These are phyloP conservation scores for Lumnitzera littorea DNA, from an alignment of 345 rosid genomes.

Conservation along the genomic window DNA sequence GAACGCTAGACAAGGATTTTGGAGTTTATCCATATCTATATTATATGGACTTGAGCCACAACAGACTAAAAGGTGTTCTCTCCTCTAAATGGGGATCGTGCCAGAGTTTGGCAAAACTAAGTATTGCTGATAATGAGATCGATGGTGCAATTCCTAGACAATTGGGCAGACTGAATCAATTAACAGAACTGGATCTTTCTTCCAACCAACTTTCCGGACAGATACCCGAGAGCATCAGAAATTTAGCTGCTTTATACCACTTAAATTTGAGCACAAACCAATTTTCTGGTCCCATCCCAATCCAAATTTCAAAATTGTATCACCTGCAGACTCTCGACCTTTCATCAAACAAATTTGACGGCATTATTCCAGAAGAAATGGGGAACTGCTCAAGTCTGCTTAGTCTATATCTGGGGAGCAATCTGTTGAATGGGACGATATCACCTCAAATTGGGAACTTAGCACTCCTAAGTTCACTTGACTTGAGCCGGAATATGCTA, in stretches of 20 bases:
- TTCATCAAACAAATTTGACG: conserved; percentile 19
- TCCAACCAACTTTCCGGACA: conserved; percentile 17
- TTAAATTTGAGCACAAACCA: conserved; percentile 15
- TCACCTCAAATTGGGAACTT: conserved; percentile 1
- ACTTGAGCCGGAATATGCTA: background rate
- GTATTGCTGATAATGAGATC: conserved; percentile 14
- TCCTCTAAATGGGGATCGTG: conserved; percentile 25
- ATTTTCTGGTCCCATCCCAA: conserved; percentile 17
- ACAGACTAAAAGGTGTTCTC: conserved; percentile 17
- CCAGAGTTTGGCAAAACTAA: conserved; percentile 7
- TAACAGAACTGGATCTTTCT: conserved; percentile 18
- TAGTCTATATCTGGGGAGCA: conserved; percentile 8
- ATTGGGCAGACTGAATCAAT: conserved; percentile 11
- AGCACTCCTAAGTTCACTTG: background rate
- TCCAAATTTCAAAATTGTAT: conserved; percentile 8
- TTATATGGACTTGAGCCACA: conserved; percentile 26
- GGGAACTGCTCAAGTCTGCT: conserved; percentile 14
- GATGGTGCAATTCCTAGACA: conserved; percentile 16
- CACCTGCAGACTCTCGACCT: conserved; percentile 13
- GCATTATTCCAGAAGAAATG: conserved; percentile 20
- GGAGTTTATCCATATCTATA: conserved; percentile 26
- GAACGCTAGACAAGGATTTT: conserved; percentile 14
- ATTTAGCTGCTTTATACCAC: conserved; percentile 2
- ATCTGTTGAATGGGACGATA: conserved; percentile 11
- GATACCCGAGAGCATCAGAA: conserved; percentile 20